These are phyloP conservation scores for Capsicum rhomboideum DNA, from an alignment of 257 asterid genomes.

Conservation along the genomic window DNA sequence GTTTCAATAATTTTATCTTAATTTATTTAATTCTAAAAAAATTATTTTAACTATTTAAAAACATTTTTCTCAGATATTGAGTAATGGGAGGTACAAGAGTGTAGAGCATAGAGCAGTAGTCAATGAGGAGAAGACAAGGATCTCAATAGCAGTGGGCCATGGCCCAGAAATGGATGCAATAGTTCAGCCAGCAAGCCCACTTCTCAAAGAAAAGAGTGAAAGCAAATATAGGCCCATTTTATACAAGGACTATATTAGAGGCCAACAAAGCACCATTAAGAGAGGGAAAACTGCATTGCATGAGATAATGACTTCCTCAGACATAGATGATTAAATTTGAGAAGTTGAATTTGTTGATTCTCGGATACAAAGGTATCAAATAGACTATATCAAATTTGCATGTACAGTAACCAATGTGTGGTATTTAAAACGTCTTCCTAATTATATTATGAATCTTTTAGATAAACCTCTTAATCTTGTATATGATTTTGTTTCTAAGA, in stretches of 20 bases:
- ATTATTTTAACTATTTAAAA: too few relatives aligned
- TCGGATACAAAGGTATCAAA: too few relatives aligned
- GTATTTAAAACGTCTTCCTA: too few relatives aligned
- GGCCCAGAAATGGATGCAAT: background rate
- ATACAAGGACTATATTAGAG: background rate
- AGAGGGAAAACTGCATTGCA: background rate
- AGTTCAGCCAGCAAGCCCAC: background rate
- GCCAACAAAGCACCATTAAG: background rate
- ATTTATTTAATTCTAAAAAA: too few relatives aligned
- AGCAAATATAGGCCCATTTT: background rate
- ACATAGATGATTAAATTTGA: background rate
- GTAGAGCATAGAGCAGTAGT: conserved; percentile 51
- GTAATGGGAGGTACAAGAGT: conserved; percentile 58
- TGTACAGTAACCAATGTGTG: too few relatives aligned
- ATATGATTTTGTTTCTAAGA: too few relatives aligned
- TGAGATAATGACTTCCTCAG: background rate
- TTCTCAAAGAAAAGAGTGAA: background rate
- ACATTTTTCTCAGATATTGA: conserved; percentile 22
- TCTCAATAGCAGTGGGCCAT: conserved; percentile 44
- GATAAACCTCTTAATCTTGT: too few relatives aligned
- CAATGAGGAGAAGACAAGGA: conserved; percentile 24
- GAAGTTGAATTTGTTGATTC: too few relatives aligned
- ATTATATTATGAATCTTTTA: too few relatives aligned
- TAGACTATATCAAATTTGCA: too few relatives aligned
- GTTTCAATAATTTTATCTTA: too few relatives aligned